These are phyloP conservation scores for Neonothopanus nambi DNA, from an alignment of 1,284 basidiomycete genomes.

Conservation along the genomic window DNA sequence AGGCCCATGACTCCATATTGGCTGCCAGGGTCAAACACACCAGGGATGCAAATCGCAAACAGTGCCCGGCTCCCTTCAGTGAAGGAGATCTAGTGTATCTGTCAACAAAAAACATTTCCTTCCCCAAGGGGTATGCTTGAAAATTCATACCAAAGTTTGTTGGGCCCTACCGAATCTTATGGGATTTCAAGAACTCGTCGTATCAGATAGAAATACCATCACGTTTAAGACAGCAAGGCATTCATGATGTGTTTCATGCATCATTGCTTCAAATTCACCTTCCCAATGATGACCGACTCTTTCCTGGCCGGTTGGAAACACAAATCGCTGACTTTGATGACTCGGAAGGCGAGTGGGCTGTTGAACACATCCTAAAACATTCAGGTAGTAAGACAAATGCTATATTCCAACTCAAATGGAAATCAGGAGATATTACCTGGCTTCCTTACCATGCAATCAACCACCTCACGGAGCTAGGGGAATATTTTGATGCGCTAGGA, in stretches of 20 bases:
- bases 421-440: constrained; percentile 26
- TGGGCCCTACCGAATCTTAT: too few relatives aligned
- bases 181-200: too few relatives aligned
- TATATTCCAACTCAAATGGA: constrained; percentile 27
- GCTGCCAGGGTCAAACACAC: too few relatives aligned
- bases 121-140: neutral
- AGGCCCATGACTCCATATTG: neutral
- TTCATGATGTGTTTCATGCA: too few relatives aligned
- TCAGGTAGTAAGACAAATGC: constrained; percentile 18
- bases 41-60: neutral
- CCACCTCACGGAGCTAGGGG: too few relatives aligned
- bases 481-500: constrained; percentile 18
- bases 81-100: too few relatives aligned
- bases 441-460: constrained; percentile 20
- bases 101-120: too few relatives aligned
- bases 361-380: constrained; percentile 23
- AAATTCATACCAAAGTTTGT: too few relatives aligned
- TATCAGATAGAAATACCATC: too few relatives aligned
- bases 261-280: constrained; percentile 1
- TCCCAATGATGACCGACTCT: constrained; percentile 1
- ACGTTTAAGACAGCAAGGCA: too few relatives aligned
- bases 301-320: constrained; percentile 1
- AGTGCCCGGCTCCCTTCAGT: too few relatives aligned
- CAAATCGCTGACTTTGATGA: neutral
- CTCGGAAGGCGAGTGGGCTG: too few relatives aligned